phyloP scores from a whole-genome alignment of 768 basidiomycete genomes.

The Termitomyces titanicus region DNA sequence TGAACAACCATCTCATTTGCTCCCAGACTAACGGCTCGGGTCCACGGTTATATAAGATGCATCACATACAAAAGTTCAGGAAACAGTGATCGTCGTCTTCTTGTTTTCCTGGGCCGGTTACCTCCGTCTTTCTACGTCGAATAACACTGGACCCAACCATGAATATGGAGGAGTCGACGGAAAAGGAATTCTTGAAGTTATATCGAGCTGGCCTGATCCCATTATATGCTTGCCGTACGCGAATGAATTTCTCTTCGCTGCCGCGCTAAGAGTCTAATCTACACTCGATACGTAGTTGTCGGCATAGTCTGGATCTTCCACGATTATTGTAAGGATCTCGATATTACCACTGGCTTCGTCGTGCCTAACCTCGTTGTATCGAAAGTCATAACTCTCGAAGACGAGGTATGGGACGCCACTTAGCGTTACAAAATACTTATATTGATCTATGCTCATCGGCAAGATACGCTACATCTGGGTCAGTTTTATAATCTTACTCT shows the following conservation, averaged over 20 bases:
- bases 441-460: background rate
- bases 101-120: too few relatives aligned
- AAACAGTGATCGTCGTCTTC: too few relatives aligned
- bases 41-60: too few relatives aligned
- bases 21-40: too few relatives aligned
- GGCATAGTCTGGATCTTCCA: constrained; percentile 33
- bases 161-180: too few relatives aligned
- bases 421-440: background rate
- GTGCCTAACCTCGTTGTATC: too few relatives aligned
- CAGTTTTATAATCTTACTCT: background rate
- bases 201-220: constrained; percentile 13
- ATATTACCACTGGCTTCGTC: background rate
- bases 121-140: too few relatives aligned
- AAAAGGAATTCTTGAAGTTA: background rate
- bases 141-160: too few relatives aligned
- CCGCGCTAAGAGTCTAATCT: background rate
- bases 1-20: too few relatives aligned
- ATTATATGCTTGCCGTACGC: constrained; percentile 13
- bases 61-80: too few relatives aligned
- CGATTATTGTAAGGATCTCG: constrained; percentile 26
- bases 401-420: constrained; percentile 20
- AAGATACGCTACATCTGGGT: constrained; percentile 39
- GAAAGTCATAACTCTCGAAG: constrained; percentile 30
- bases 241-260: background rate
- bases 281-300: constrained; percentile 15